These are phyloP conservation scores for Ceratobasidium theobromae DNA, from an alignment of 1,284 basidiomycete species.

Conservation along the genomic window DNA sequence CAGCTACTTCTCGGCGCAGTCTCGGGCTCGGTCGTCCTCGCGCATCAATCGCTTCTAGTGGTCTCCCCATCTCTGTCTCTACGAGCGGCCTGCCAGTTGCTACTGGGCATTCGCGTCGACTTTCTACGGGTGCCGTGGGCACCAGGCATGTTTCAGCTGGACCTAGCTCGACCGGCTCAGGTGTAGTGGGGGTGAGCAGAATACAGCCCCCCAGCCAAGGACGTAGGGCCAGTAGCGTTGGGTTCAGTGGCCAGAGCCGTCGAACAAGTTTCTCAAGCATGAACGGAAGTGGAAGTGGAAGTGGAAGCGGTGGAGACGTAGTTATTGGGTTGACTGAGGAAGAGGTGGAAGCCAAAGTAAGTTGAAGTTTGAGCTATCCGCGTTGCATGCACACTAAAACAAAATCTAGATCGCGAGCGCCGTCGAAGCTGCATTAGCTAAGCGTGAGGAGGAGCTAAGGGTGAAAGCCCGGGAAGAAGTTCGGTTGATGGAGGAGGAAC, in stretches of 20 bases:
- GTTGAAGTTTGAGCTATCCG: slow-evolving; percentile 37
- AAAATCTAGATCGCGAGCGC: slow-evolving; percentile 28
- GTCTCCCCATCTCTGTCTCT: slow-evolving; percentile 23
- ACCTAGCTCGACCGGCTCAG: slow-evolving; percentile 20
- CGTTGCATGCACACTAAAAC: neutral
- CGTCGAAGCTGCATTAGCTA: slow-evolving; percentile 23
- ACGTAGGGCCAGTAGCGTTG: slow-evolving; percentile 19
- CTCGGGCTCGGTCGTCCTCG: slow-evolving; percentile 37
- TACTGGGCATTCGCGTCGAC: slow-evolving; percentile 4
- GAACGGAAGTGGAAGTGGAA: slow-evolving; percentile 28
- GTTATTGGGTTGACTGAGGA: slow-evolving; percentile 56
- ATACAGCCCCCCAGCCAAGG: slow-evolving; percentile 5
- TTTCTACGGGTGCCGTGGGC: slow-evolving; percentile 13
- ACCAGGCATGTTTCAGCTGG: slow-evolving; percentile 26
- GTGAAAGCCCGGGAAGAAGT: slow-evolving; percentile 17
- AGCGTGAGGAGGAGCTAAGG: slow-evolving; percentile 16
- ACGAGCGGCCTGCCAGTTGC: slow-evolving; percentile 6
- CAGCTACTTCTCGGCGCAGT: slow-evolving; percentile 39
- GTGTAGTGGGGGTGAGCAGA: neutral
- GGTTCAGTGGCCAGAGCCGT: slow-evolving; percentile 36
- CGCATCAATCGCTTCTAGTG: slow-evolving; percentile 31
- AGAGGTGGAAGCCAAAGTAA: slow-evolving; percentile 68
- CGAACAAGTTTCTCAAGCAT: slow-evolving; percentile 35
- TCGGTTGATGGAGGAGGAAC: neutral
- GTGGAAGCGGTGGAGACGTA: slow-evolving; percentile 11